Base-by-base conservation (phyloP, 306 rosid genomes). In the Castanopsis chinensis region DNA sequence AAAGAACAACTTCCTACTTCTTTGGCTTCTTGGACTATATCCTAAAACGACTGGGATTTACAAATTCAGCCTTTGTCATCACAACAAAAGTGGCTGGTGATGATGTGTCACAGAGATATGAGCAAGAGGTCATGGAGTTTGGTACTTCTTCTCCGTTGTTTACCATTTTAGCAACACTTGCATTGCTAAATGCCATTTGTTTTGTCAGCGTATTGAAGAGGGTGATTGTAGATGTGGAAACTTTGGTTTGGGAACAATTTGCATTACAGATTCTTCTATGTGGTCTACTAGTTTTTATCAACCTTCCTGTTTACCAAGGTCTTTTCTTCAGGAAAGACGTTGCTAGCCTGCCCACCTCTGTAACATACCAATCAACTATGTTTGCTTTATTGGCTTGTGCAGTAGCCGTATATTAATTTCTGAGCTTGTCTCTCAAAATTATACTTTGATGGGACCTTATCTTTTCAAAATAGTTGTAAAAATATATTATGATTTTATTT, bases 351-450 rank as follows among this genome's bases (percentile, higher is more conserved):
- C 70, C 70, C 18, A 30, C 70, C 12, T 64, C 70, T 5, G 2
- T 64, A 28, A 30, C 70, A 15, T 35, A 15, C 18, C 43, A 11
- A 11, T 64, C 70, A 64, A 17, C 32, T 30, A 64, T 64, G 43
- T 64, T 28, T 64, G 70, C 70, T 1, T 13, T 64, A 64, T 64
- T 64, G 70, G 70, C 70, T 64, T 64, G 70, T 64, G 23, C 70
- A 5, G 5, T 64, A 30, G 70, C 70, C 45, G 9, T 64, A 20
- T 64, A 17, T 4, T 64, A 64, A 15, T 15, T 4, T 4, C 7
- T 18, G 18, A 13, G 6, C 4, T 4, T 5, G 59, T 15, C 6
- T 5, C 9, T 6, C 19, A 14, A 19, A 54, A 54, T 1, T 37
- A 49, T 49, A 49, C 3, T 49, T 12, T 49, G 53, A 49, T 49